A percentile compares a stretch with the other conserved stretches of the same genome.
Conservation (phyloP, 1,284 basidiomycete species). For the Irpex lacteus region DNA sequence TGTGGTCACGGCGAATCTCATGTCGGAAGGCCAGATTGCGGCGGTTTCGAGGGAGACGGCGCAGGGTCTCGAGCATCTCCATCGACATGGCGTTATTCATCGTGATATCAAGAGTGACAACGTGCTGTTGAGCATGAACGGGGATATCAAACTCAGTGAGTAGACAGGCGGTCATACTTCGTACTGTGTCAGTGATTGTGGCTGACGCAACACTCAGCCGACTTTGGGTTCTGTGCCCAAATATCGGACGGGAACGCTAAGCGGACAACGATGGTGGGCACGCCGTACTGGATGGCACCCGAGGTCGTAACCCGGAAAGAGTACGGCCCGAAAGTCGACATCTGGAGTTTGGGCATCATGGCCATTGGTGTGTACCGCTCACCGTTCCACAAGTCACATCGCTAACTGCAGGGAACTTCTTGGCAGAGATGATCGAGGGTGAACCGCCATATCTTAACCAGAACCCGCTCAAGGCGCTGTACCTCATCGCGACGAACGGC, state of each 20-base stretch:
- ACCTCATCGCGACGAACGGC: slow-evolving; percentile 98
- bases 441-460: slow-evolving; percentile 98
- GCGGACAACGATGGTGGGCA: slow-evolving; percentile 99
- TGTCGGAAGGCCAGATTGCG: slow-evolving; percentile 95
- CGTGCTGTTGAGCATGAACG: slow-evolving; percentile 87
- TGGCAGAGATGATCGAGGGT: slow-evolving; percentile 96
- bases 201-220: slow-evolving; percentile 54
- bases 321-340: slow-evolving; percentile 98
- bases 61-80: slow-evolving; percentile 90
- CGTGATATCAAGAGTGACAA: slow-evolving; percentile 99
- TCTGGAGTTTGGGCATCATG: slow-evolving; percentile 99
- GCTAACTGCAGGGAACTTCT: not conserved
- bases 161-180: slow-evolving; percentile 21
- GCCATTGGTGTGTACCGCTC: slow-evolving; percentile 71
- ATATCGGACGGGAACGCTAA: slow-evolving; percentile 92
- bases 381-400: not conserved
- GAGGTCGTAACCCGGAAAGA: slow-evolving; percentile 98
- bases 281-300: slow-evolving; percentile 99
- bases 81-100: slow-evolving; percentile 94
- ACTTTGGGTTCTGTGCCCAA: slow-evolving; percentile 99
- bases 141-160: slow-evolving; percentile 96
- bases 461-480: slow-evolving; percentile 93
- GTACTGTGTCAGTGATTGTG: not conserved
- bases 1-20: slow-evolving; percentile 94
- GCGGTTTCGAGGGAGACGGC: slow-evolving; percentile 89